phyloP scores from a whole-genome alignment of 2,329 filamentous ascomycete species.

The Ilyonectria mors-panacis region DNA sequence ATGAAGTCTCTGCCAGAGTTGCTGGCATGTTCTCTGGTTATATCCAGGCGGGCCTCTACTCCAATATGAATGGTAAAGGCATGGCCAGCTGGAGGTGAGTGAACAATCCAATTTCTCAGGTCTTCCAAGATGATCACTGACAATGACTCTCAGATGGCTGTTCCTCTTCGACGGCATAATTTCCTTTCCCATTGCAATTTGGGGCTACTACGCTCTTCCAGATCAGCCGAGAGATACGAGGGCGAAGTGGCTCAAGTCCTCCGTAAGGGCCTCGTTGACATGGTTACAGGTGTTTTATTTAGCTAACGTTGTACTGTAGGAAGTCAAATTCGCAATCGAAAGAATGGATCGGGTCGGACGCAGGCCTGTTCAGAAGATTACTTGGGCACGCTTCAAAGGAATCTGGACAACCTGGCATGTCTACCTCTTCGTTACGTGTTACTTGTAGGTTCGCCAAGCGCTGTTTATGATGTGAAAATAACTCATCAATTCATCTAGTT shows the following conservation, averaged over 20 bases:
- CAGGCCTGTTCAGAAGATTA: constrained; percentile 27
- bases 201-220: constrained; percentile 36
- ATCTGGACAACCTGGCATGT: constrained; percentile 33
- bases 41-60: constrained; percentile 55
- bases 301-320: neutral
- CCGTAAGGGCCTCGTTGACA: neutral
- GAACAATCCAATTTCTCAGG: neutral
- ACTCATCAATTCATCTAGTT: neutral
- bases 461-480: neutral
- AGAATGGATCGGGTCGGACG: constrained; percentile 30
- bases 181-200: constrained; percentile 34
- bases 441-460: constrained; percentile 13
- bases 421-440: constrained; percentile 29
- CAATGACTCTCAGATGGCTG: constrained; percentile 51
- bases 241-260: constrained; percentile 29
- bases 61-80: constrained; percentile 50
- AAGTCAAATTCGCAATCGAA: constrained; percentile 20
- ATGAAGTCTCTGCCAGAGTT: constrained; percentile 40
- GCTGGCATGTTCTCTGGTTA: constrained; percentile 52
- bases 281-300: neutral
- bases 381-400: constrained; percentile 30
- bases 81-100: constrained; percentile 33
- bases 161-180: constrained; percentile 55
- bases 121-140: neutral
- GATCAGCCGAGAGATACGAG: constrained; percentile 31